These are phyloP conservation scores for Tetragonia tetragonoides DNA, from an alignment of 148 eudicot genomes.

Conservation along the genomic window DNA sequence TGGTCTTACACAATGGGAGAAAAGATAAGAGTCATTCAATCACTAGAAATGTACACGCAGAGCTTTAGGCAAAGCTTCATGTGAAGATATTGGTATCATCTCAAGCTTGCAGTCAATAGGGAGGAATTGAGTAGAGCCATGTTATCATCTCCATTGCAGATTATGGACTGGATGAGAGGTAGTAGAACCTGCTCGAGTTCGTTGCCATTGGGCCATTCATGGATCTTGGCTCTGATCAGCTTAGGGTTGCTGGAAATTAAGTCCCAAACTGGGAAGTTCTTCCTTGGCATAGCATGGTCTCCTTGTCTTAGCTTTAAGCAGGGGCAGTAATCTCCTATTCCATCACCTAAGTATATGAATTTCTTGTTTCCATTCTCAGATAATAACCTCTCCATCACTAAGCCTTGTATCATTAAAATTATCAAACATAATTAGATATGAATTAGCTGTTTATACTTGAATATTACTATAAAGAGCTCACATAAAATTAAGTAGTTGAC, in stretches of 20 bases:
- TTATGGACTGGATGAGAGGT: conserved; percentile 34
- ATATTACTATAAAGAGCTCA: too few relatives aligned
- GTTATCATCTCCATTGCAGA: conserved; percentile 17
- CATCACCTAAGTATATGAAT: conserved; percentile 69
- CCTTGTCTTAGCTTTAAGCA: conserved; percentile 54
- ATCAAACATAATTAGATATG: not conserved
- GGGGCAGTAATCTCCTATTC: conserved; percentile 78
- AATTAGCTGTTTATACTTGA: too few relatives aligned
- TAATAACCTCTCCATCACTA: conserved; percentile 51
- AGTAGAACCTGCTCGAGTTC: conserved; percentile 53
- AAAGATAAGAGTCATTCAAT: not conserved
- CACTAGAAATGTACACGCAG: conserved; percentile 43
- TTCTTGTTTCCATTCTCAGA: conserved; percentile 44
- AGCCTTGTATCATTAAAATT: conserved; percentile 36
- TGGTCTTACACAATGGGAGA: not conserved
- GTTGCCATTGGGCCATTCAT: conserved; percentile 70
- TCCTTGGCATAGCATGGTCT: conserved; percentile 74
- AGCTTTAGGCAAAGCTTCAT: conserved; percentile 43
- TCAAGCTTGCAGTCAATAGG: conserved; percentile 59
- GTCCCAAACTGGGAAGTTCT: conserved; percentile 73
- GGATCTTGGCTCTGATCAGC: conserved; percentile 46
- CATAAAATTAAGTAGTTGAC: too few relatives aligned
- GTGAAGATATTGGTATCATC: conserved; percentile 43
- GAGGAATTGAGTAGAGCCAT: conserved; percentile 17
- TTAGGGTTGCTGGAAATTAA: conserved; percentile 48